phyloP scores from a whole-genome alignment of 345 rosid genomes.

The Citrus mangshanensis region DNA sequence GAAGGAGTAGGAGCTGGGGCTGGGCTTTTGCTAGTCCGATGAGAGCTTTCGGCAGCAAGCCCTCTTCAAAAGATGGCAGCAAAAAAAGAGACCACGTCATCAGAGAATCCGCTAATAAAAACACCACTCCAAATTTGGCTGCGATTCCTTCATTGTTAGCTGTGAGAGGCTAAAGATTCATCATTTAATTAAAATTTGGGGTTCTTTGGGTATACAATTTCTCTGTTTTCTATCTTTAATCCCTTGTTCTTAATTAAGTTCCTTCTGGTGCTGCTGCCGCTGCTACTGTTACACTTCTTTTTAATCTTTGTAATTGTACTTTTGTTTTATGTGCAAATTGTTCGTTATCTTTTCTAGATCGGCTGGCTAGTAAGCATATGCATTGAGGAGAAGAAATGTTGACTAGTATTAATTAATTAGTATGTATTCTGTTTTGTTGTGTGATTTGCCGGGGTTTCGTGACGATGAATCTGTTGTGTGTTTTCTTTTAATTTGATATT shows the following conservation, averaged over 20 bases:
- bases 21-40: slow-evolving; percentile 95
- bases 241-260: slow-evolving; percentile 3
- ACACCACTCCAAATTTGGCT: slow-evolving; percentile 46
- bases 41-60: slow-evolving; percentile 75
- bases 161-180: slow-evolving; percentile 39
- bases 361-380: background rate
- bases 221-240: slow-evolving; percentile 14
- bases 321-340: slow-evolving; percentile 10
- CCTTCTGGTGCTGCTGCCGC: background rate
- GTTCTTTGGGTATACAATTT: background rate
- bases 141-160: slow-evolving; percentile 76
- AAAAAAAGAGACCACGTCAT: slow-evolving; percentile 29
- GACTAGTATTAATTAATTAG: background rate
- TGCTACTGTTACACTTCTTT: slow-evolving; percentile 1
- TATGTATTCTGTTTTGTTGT: slow-evolving; percentile 4
- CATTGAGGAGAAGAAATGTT: slow-evolving; percentile 8
- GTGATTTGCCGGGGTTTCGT: slow-evolving; percentile 6
- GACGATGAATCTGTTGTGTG: slow-evolving; percentile 7
- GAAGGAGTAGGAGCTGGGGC: slow-evolving; percentile 66
- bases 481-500: too few relatives aligned
- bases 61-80: slow-evolving; percentile 41
- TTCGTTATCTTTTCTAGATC: background rate
- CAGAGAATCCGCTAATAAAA: slow-evolving; percentile 37
- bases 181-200: background rate
- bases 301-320: background rate